phyloP scores from a whole-genome alignment of 768 basidiomycete genomes.

The Leucosporidium yakuticum region DNA sequence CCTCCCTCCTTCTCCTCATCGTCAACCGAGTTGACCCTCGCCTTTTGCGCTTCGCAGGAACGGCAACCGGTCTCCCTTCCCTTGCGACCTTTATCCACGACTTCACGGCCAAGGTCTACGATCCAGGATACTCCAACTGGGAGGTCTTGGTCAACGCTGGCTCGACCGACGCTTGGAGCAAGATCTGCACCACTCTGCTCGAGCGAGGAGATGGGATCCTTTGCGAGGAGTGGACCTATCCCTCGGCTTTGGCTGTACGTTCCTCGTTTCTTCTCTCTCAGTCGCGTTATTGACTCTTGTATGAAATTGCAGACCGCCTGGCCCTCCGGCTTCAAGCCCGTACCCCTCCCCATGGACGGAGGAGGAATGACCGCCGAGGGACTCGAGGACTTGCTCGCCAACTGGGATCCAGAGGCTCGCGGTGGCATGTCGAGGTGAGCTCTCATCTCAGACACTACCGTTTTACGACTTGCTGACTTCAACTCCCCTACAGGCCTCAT shows the following conservation, averaged over 20 bases:
- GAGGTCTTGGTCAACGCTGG: slow-evolving; percentile 50
- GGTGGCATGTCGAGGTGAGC: slow-evolving; percentile 54
- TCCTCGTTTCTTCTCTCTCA: slow-evolving; percentile 19
- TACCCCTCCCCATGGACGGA: slow-evolving; percentile 62
- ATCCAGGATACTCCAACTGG: slow-evolving; percentile 59
- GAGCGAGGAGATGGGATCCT: slow-evolving; percentile 55
- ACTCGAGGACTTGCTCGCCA: slow-evolving; percentile 56
- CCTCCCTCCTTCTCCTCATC: background rate
- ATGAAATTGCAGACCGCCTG: slow-evolving; percentile 38
- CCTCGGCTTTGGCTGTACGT: slow-evolving; percentile 48
- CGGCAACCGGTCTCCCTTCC: slow-evolving; percentile 55
- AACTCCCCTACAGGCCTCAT: slow-evolving; percentile 56
- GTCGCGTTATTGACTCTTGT: too few species aligned
- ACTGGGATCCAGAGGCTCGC: slow-evolving; percentile 60
- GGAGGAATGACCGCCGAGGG: slow-evolving; percentile 62
- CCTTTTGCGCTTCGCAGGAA: slow-evolving; percentile 32
- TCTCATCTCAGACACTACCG: background rate
- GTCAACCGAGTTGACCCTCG: slow-evolving; percentile 1
- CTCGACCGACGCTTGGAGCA: slow-evolving; percentile 52
- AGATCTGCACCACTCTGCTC: slow-evolving; percentile 56
- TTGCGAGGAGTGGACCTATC: slow-evolving; percentile 70
- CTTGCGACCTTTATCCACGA: slow-evolving; percentile 56
- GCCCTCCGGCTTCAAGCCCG: slow-evolving; percentile 49
- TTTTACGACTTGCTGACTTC: background rate
- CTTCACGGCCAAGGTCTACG: slow-evolving; percentile 52